Base-by-base conservation (phyloP, 805 yeast species). In the Lipomyces yamadae region DNA sequence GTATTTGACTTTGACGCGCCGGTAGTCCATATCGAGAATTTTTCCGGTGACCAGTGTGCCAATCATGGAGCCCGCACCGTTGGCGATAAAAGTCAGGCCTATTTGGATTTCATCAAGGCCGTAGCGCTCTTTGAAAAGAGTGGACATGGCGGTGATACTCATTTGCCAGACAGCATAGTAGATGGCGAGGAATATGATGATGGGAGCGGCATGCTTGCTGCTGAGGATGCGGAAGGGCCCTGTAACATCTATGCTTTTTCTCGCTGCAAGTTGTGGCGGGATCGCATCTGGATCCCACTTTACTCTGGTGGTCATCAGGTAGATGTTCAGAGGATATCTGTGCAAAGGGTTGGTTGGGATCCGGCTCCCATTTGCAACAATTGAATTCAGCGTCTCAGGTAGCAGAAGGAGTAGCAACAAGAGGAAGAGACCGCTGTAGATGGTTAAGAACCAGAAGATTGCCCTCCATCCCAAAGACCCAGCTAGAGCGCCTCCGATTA, bases 341-440 rank as follows among this genome's bases (percentile, higher is more conserved):
- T 45, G 62, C 29, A 11, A 18, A n/a, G 29, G 63, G 65, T 0
- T 96, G 96, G 2, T 69, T 72, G 0, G 87, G 77, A 1, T 92
- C 24, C 24, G 24, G 84, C 0, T 13, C 11, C 92, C 90, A 76
- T 91, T 90, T 0, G 96, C 97, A 1, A 87, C 94, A 6, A 89
- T 76, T 5, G 83, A 77, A 64, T 97, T 81, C 52, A 84, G 83
- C 0, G 97, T 92, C 74, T 92, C 97, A 0, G 97, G 96, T 18
- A 92, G 76, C 3, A 82, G 64, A 4, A 83, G 42, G 2, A 81
- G 64, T 1, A 79, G 73, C 1, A 76, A 18, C 0, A 76, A 30
- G 2, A 82, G 50, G 2, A 78, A 65, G 1, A 81, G 77, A 3
- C 88, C 88, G 37, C 88, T 84, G 8, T 89, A 86, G 34, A 89